A percentile compares a stretch with the other conserved stretches of the same genome.
Conservation (phyloP, 768 basidiomycete genomes). For the Pisolithus tinctorius region DNA sequence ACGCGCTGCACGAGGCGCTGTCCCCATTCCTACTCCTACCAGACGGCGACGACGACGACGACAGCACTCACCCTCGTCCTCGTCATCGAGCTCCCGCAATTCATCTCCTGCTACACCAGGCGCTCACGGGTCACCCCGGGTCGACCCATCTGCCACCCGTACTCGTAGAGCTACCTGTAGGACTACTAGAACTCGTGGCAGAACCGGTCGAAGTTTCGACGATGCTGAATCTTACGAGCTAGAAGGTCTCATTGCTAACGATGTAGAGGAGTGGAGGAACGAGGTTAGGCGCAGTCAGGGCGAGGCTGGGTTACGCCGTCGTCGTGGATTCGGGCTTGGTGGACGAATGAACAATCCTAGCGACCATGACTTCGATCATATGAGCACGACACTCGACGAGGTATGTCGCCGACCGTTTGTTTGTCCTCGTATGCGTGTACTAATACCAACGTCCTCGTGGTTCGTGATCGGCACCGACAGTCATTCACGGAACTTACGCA, state of each 20-base stretch:
- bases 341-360: slow-evolving; percentile 3
- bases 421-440: not conserved
- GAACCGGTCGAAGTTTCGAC: slow-evolving; percentile 12
- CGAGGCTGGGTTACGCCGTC: slow-evolving; percentile 3
- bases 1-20: slow-evolving; percentile 20
- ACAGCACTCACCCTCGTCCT: not conserved
- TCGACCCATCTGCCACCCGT: not conserved
- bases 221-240: slow-evolving; percentile 36
- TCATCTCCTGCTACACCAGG: not conserved
- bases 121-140: not conserved
- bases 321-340: slow-evolving; percentile 3
- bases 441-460: not conserved
- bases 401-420: slow-evolving; percentile 23
- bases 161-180: not conserved
- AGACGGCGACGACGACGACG: slow-evolving; percentile 3
- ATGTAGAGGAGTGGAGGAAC: slow-evolving; percentile 49
- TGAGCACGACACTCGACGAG: slow-evolving; percentile 39
- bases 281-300: slow-evolving; percentile 30
- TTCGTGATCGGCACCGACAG: slow-evolving; percentile 19
- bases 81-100: slow-evolving; percentile 6
- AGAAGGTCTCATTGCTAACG: slow-evolving; percentile 43
- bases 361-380: slow-evolving; percentile 15
- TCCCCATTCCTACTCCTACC: slow-evolving; percentile 10
- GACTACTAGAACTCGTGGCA: not conserved
- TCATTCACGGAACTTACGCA: slow-evolving; percentile 40